These are phyloP conservation scores for Penicillium angulare DNA, from an alignment of 495 filamentous ascomycete species.

Conservation along the genomic window DNA sequence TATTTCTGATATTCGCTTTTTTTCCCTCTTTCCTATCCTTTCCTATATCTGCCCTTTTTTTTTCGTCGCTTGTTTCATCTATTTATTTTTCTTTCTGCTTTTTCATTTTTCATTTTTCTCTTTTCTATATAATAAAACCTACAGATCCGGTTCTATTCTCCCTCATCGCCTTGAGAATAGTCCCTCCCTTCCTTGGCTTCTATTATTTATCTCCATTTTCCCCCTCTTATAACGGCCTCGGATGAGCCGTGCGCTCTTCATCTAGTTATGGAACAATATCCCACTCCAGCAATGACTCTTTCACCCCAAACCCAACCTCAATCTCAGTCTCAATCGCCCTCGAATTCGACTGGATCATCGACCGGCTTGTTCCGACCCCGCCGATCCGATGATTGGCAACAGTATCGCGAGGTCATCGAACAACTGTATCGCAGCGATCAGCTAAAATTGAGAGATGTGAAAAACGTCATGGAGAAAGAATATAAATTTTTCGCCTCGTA, in stretches of 20 bases:
- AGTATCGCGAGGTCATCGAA: slow-evolving; percentile 40
- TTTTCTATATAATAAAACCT: background rate
- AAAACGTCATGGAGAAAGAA: slow-evolving; percentile 42
- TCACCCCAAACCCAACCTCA: slow-evolving; percentile 24
- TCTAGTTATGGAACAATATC: slow-evolving; percentile 20
- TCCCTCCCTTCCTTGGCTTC: background rate
- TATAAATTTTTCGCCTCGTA: slow-evolving; percentile 46
- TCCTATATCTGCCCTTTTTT: slow-evolving; percentile 4
- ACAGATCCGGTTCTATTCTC: no score
- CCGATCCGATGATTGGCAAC: slow-evolving; percentile 44
- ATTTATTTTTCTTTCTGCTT: slow-evolving; percentile 1
- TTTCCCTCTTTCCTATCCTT: slow-evolving; percentile 6
- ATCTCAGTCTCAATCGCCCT: no score
- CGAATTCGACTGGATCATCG: slow-evolving; percentile 12
- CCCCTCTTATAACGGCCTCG: background rate
- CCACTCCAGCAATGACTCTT: slow-evolving; percentile 10
- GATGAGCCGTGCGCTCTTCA: slow-evolving; percentile 1
- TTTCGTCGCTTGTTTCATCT: background rate
- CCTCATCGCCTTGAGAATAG: background rate
- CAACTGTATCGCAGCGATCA: slow-evolving; percentile 43
- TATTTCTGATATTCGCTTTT: slow-evolving; percentile 8
- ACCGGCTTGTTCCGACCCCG: slow-evolving; percentile 35
- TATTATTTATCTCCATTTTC: background rate
- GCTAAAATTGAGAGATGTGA: slow-evolving; percentile 43
- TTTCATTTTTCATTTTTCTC: background rate